Percentiles rank a stretch among this genome's conserved stretches.
These are phyloP conservation scores for Alnus glutinosa DNA, from an alignment of 306 rosid genomes.

Conservation along the genomic window DNA sequence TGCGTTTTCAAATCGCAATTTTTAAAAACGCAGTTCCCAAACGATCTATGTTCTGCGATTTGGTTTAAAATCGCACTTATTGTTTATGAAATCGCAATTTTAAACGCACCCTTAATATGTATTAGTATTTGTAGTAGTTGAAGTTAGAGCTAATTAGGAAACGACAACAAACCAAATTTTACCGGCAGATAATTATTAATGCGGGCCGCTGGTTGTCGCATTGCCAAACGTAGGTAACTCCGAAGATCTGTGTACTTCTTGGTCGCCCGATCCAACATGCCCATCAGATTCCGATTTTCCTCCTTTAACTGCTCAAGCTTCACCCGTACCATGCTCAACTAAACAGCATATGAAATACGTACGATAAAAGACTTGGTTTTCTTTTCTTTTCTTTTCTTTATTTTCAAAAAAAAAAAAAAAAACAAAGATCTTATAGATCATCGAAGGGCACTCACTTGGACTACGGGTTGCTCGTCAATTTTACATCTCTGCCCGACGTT, in stretches of 20 bases:
- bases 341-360: neutral
- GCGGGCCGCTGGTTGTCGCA: conserved; percentile 18
- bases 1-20: too few species aligned
- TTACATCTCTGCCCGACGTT: conserved; percentile 12
- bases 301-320: conserved; percentile 40
- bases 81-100: too few species aligned
- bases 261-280: conserved; percentile 30
- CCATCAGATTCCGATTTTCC: conserved; percentile 40
- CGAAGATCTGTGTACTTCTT: conserved; percentile 38
- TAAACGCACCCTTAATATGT: too few species aligned
- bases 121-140: too few species aligned
- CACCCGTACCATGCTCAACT: conserved; percentile 30
- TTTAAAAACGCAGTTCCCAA: too few species aligned
- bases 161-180: conserved; percentile 18
- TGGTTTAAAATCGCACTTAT: too few species aligned
- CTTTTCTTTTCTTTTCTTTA: too few species aligned
- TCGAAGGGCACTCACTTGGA: conserved; percentile 17
- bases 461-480: conserved; percentile 23
- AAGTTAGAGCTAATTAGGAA: too few species aligned
- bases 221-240: conserved; percentile 17
- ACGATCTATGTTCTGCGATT: too few species aligned
- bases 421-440: neutral
- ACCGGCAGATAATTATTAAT: conserved; percentile 30
- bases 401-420: neutral
- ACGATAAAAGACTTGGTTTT: neutral